Percentiles rank a stretch among this genome's conserved stretches.
phyloP scores from a whole-genome alignment of 352 stramenopile genomes.

The Phytophthora pseudosyringae region DNA sequence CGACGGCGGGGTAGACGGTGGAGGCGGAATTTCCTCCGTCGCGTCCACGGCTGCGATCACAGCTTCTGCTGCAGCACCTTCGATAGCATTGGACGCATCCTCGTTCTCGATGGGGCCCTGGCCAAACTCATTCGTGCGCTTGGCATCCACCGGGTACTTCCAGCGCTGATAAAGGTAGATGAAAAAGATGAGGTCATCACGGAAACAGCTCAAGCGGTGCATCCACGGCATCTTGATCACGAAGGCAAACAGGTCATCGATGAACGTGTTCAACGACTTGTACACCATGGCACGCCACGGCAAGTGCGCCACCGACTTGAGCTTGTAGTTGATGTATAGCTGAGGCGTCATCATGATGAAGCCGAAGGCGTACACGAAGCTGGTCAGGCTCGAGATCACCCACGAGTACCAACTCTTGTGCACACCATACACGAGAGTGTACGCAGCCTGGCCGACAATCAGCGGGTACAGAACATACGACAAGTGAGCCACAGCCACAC shows the following conservation, averaged over 20 bases:
- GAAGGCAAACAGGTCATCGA: constrained; percentile 93
- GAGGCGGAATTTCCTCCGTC: constrained; percentile 30
- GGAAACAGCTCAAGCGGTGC: constrained; percentile 97
- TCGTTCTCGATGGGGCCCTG: constrained; percentile 76
- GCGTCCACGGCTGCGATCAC: constrained; percentile 29
- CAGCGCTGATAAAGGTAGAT: constrained; percentile 99
- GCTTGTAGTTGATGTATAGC: constrained; percentile 99
- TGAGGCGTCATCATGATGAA: constrained; percentile 99
- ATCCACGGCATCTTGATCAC: constrained; percentile 96
- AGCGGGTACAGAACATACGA: constrained; percentile 88
- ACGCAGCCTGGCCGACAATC: constrained; percentile 94
- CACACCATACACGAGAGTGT: constrained; percentile 93
- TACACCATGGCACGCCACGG: constrained; percentile 98
- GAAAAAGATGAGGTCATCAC: constrained; percentile 99
- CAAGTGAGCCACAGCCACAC: constrained; percentile 83
- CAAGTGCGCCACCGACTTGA: constrained; percentile 96
- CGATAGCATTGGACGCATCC: constrained; percentile 35
- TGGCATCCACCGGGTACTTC: constrained; percentile 95
- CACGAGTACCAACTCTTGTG: constrained; percentile 98
- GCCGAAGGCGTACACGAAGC: constrained; percentile 99
- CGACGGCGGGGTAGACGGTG: constrained; percentile 31
- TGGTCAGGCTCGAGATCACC: constrained; percentile 96
- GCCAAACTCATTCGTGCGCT: constrained; percentile 94
- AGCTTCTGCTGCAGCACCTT: constrained; percentile 30
- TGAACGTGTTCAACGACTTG: constrained; percentile 97